Percentiles rank a stretch among this genome's conserved stretches.
These are phyloP conservation scores for Tylopilus sp. DNA, from an alignment of 1,284 basidiomycete genomes.

Conservation along the genomic window DNA sequence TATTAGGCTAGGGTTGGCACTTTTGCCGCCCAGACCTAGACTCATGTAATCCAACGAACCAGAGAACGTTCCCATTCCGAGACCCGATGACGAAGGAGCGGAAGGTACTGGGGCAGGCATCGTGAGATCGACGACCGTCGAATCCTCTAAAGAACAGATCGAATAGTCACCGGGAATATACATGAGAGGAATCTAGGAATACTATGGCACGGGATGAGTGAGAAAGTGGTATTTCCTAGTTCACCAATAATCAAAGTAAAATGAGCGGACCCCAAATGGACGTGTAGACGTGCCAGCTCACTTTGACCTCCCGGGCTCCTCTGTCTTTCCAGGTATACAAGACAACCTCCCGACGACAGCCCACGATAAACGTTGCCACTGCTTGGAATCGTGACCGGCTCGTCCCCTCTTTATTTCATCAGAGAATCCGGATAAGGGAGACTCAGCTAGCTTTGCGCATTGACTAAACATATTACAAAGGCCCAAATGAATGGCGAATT, in stretches of 20 bases:
- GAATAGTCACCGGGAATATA: slow-evolving; percentile 81
- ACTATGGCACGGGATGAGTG: slow-evolving; percentile 86
- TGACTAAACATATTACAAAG: slow-evolving; percentile 52
- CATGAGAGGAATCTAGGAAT: slow-evolving; percentile 71
- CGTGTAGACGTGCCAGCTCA: slow-evolving; percentile 43
- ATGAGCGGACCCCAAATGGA: slow-evolving; percentile 2
- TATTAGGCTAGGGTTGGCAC: slow-evolving; percentile 73
- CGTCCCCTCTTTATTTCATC: slow-evolving; percentile 47
- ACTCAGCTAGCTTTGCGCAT: slow-evolving; percentile 7
- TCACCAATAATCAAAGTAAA: slow-evolving; percentile 3
- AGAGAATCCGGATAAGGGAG: slow-evolving; percentile 23
- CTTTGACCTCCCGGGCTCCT: slow-evolving; percentile 80
- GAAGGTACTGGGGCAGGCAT: slow-evolving; percentile 55
- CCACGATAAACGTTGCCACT: slow-evolving; percentile 86
- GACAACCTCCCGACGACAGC: slow-evolving; percentile 87
- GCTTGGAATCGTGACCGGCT: slow-evolving; percentile 55
- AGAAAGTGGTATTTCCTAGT: slow-evolving; percentile 81
- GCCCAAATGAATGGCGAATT: slow-evolving; percentile 80
- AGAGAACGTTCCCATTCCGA: slow-evolving; percentile 73
- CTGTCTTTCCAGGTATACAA: slow-evolving; percentile 92
- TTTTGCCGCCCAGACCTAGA: slow-evolving; percentile 79
- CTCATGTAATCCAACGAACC: slow-evolving; percentile 91
- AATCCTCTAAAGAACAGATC: slow-evolving; percentile 74
- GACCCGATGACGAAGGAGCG: slow-evolving; percentile 55
- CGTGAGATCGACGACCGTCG: slow-evolving; percentile 67